Evolutionary conservation across 306 rosid species (phyloP), one percentile per base, ranked within the genome.

Genomic region (Nissolia schottii): DNA sequence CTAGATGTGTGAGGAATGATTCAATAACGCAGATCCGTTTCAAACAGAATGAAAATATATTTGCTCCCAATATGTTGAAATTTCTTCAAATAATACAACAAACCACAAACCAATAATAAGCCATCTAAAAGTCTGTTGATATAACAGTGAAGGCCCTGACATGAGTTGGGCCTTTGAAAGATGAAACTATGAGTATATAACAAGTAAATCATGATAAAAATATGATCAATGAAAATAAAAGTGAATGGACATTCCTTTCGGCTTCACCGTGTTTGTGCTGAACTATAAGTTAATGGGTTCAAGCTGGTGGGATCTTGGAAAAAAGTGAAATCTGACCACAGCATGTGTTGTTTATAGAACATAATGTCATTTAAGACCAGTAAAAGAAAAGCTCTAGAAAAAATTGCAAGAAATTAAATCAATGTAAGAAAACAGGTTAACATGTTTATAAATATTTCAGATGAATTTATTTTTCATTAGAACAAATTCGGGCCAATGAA

Each of bases 381-480:
- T 15, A 41, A 67, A 11, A 46, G 34, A 43, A 23, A 45, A 76
- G 18, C 51, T 22, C 16, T 13, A 46, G 15, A 18, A 63, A n/a
- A 35, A 54, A 14, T 60, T 18, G 6, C 11, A 71, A 3, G 69
- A 10, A 66, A 68, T 53, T 45, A 73, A 58, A 58, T 50, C 12
- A 43, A 74, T 29, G 40, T 8, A 66, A 46, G 29, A 31, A 74
- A 67, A 18, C 32, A 45, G 71, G 38, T 46, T 66, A 46, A 34
- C 63, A 65, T 22, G 38, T 46, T 35, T 38, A 63, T 18, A n/a
- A 31, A 64, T 56, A 64, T 48, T 27, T 65, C 46, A 71, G 27
- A 57, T 51, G 46, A 67, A 59, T 14, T 57, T 40, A 57, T 59
- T 56, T 81, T 76, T 31, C 66, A 64, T 67, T 11, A 41, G 62